These are phyloP conservation scores for Brassica cretica DNA, from an alignment of 345 rosid genomes.

Conservation along the genomic window DNA sequence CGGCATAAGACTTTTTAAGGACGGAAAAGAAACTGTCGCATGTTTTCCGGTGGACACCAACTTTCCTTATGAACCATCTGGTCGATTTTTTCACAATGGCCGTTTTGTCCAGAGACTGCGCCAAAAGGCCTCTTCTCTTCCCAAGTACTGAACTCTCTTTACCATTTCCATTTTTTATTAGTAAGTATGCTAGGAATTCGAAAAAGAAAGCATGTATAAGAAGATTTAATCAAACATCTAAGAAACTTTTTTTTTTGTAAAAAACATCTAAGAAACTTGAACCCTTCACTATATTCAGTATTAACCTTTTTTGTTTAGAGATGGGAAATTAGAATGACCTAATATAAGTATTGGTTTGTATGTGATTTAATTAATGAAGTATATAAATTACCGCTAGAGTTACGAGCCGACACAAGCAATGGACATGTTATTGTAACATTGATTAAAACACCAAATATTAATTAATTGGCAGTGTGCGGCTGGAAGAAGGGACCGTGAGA, in stretches of 20 bases:
- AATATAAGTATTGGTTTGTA: not conserved
- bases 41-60: conserved; percentile 29
- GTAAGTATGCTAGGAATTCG: not conserved
- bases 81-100: conserved; percentile 37
- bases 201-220: not conserved
- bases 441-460: not conserved
- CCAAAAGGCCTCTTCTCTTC: conserved; percentile 40
- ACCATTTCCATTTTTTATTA: not conserved
- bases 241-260: too few relatives aligned
- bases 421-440: not conserved
- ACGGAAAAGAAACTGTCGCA: conserved; percentile 24
- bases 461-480: conserved; percentile 38
- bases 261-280: not conserved
- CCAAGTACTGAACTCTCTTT: conserved; percentile 21
- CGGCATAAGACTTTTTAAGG: conserved; percentile 23
- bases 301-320: not conserved
- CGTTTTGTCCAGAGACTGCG: conserved; percentile 40
- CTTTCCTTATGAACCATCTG: conserved; percentile 33
- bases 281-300: not conserved
- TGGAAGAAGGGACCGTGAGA: conserved; percentile 54
- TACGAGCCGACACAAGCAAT: not conserved
- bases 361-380: not conserved
- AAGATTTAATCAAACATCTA: not conserved
- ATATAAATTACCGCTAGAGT: not conserved
- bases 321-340: not conserved